A percentile compares a stretch with the other conserved stretches of the same genome.
phyloP scores from a whole-genome alignment of 2,329 filamentous ascomycete species.

The Colletotrichum nymphaeae region DNA sequence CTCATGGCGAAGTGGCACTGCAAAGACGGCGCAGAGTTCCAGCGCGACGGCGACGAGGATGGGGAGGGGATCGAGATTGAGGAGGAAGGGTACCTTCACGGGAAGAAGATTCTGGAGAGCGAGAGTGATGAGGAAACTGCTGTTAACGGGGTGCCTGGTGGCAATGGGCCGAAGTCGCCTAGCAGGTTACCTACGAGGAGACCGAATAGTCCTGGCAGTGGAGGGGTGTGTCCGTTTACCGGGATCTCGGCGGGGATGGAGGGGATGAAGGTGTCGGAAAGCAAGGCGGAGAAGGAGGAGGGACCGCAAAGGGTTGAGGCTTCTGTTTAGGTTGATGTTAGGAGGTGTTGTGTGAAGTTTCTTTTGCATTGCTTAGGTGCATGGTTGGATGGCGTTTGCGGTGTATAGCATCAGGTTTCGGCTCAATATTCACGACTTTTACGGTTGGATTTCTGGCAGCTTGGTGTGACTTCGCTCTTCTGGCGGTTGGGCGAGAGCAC shows the following conservation, averaged over 20 bases:
- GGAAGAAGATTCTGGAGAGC: slow-evolving; percentile 66
- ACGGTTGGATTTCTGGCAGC: not conserved
- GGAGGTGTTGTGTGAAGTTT: not conserved
- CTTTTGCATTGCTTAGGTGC: not conserved
- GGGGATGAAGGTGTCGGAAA: not conserved
- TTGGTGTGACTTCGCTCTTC: not conserved
- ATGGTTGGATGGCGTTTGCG: not conserved
- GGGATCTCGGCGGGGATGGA: slow-evolving; percentile 35
- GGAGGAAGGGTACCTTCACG: slow-evolving; percentile 72
- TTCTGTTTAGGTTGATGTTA: not conserved
- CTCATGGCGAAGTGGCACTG: slow-evolving; percentile 87
- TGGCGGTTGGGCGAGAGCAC: not conserved
- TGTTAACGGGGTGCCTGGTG: not conserved
- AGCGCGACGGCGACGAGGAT: slow-evolving; percentile 50
- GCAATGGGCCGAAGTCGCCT: slow-evolving; percentile 14
- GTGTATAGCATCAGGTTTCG: not conserved
- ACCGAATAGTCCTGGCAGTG: slow-evolving; percentile 36
- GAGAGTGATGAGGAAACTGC: slow-evolving; percentile 47
- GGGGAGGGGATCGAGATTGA: slow-evolving; percentile 57
- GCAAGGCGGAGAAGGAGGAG: slow-evolving; percentile 2
- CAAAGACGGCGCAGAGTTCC: slow-evolving; percentile 73
- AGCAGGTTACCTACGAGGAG: slow-evolving; percentile 31
- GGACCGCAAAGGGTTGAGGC: slow-evolving; percentile 8
- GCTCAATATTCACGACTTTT: not conserved
- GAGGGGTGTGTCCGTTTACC: slow-evolving; percentile 41